These are phyloP conservation scores for Metarhizium brunneum DNA, from an alignment of 2,329 filamentous ascomycete species.

Conservation along the genomic window DNA sequence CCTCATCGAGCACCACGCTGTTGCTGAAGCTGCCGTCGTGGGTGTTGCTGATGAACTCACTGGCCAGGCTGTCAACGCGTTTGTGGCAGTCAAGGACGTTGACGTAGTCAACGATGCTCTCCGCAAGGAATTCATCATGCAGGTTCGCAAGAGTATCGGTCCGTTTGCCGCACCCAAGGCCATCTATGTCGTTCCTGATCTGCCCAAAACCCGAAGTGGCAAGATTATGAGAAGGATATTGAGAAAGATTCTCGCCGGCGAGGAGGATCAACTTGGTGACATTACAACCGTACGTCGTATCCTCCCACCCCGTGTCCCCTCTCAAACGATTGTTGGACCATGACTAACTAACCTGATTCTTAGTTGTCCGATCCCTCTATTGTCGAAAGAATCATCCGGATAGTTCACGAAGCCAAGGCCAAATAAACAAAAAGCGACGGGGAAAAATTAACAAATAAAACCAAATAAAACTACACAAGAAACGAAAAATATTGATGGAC, in stretches of 20 bases:
- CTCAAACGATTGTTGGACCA: neutral
- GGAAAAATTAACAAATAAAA: neutral
- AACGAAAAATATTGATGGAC: neutral
- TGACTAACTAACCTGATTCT: neutral
- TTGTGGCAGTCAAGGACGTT: conserved; percentile 84
- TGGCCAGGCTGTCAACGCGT: conserved; percentile 94
- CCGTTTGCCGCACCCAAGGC: conserved; percentile 95
- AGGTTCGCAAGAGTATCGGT: conserved; percentile 94
- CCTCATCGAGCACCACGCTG: conserved; percentile 79
- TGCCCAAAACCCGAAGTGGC: conserved; percentile 93
- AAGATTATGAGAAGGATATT: conserved; percentile 99
- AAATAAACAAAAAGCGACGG: conserved; percentile 28
- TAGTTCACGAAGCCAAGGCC: conserved; percentile 57
- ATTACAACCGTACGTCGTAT: conserved; percentile 68
- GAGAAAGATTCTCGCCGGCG: conserved; percentile 92
- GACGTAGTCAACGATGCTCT: conserved; percentile 68
- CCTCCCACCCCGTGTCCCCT: neutral
- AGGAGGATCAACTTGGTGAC: conserved; percentile 95
- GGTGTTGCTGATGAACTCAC: conserved; percentile 90
- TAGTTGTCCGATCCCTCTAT: conserved; percentile 84
- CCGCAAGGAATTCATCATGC: conserved; percentile 86
- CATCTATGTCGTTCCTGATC: conserved; percentile 81
- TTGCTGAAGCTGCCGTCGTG: conserved; percentile 92
- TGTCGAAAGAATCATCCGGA: conserved; percentile 80
- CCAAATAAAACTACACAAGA: too few relatives aligned